phyloP scores from a whole-genome alignment of 2,329 filamentous ascomycete species.

The Fusarium buxicola region DNA sequence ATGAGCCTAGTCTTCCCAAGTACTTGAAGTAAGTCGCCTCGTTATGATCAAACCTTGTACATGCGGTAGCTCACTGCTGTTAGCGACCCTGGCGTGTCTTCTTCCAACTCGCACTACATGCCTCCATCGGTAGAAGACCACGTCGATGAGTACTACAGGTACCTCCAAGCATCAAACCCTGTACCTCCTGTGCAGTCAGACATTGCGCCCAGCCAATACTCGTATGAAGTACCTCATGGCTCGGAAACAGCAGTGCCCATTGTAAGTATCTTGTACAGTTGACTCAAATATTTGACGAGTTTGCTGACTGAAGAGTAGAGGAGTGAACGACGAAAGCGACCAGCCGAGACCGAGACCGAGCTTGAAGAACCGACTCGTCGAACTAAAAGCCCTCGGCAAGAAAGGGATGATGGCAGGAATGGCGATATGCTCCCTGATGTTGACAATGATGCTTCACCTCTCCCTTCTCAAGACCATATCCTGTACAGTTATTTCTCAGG shows the following conservation, averaged over 20 bases:
- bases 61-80: neutral
- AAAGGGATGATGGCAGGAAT: neutral
- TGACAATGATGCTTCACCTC: neutral
- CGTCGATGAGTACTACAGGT: neutral
- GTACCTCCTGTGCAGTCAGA: neutral
- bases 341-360: conserved; percentile 13
- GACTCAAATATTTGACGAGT: neutral
- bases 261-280: neutral
- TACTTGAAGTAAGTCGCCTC: neutral
- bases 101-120: neutral
- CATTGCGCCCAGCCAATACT: neutral
- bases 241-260: neutral
- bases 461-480: neutral
- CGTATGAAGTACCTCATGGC: neutral
- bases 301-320: neutral
- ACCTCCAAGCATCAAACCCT: neutral
- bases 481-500: neutral
- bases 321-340: neutral
- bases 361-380: neutral
- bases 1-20: neutral
- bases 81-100: conserved; percentile 2
- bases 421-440: neutral
- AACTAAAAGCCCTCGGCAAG: conserved; percentile 10
- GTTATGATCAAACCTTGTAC: fast-evolving
- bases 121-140: neutral